phyloP scores from a whole-genome alignment of 306 rosid species.

The Cucumis hystrix region DNA sequence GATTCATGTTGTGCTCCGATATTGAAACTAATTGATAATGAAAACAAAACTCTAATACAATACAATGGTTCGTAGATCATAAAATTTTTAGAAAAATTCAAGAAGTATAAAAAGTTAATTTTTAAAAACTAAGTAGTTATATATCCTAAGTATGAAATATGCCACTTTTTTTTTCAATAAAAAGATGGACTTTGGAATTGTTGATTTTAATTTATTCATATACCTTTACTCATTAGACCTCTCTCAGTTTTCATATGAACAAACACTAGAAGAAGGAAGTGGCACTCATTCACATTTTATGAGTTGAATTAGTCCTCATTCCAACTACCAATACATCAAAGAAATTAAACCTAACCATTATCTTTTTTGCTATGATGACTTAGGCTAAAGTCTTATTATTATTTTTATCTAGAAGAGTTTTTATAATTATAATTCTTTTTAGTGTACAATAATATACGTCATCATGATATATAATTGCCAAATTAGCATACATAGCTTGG shows the following conservation, averaged over 20 bases:
- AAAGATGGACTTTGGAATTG: neutral
- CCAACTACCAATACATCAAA: neutral
- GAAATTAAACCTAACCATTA: neutral
- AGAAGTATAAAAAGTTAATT: no score
- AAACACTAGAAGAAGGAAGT: neutral
- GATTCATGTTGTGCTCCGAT: no score
- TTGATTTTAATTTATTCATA: neutral
- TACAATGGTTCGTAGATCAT: no score
- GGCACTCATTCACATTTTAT: neutral
- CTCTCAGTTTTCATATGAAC: neutral
- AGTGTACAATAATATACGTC: neutral
- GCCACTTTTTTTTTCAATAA: no score
- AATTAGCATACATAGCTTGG: neutral
- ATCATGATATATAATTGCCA: neutral
- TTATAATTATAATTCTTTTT: neutral
- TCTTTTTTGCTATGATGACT: neutral
- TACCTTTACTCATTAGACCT: neutral
- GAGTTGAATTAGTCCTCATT: neutral
- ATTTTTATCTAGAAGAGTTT: neutral
- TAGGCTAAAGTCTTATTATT: neutral
- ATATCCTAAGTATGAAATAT: no score
- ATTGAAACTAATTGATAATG: no score
- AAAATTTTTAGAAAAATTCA: no score
- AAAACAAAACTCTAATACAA: no score
- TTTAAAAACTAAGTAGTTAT: no score